Percentiles rank a stretch among this genome's conserved stretches.
Conservation (phyloP, 2,329 filamentous ascomycete species). For the Pestalotiopsis sp. region DNA sequence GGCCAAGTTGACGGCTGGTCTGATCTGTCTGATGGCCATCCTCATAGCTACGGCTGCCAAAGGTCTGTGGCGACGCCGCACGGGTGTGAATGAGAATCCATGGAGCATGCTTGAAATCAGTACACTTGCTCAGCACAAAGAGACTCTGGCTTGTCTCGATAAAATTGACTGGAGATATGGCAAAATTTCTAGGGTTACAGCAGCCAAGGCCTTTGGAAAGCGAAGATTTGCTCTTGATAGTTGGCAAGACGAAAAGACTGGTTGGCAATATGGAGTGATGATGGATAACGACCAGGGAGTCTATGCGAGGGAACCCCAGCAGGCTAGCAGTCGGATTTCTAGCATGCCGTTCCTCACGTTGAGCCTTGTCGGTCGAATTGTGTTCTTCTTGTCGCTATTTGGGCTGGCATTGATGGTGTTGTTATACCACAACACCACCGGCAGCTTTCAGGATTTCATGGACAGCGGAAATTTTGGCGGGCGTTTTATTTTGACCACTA, state of each 20-base stretch:
- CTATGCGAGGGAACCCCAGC: not conserved
- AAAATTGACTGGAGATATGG: slow-evolving; percentile 9
- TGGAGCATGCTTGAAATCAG: slow-evolving; percentile 40
- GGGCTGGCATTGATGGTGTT: slow-evolving; percentile 24
- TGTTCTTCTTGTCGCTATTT: slow-evolving; percentile 24
- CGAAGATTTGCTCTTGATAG: slow-evolving; percentile 19
- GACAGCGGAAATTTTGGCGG: slow-evolving; percentile 32
- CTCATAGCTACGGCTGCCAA: slow-evolving; percentile 28
- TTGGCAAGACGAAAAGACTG: slow-evolving; percentile 20
- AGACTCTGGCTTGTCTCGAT: slow-evolving; percentile 24
- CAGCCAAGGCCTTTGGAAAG: slow-evolving; percentile 24
- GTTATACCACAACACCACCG: slow-evolving; percentile 28
- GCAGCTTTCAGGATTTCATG: slow-evolving; percentile 25
- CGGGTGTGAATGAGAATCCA: slow-evolving; percentile 37
- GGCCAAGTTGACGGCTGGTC: slow-evolving; percentile 30
- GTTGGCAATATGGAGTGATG: slow-evolving; percentile 23
- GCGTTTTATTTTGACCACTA: slow-evolving; percentile 34
- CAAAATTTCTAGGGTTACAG: slow-evolving; percentile 19
- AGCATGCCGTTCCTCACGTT: slow-evolving; percentile 29
- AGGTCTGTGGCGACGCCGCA: slow-evolving; percentile 33
- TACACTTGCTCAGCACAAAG: slow-evolving; percentile 30
- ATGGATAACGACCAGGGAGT: slow-evolving; percentile 18
- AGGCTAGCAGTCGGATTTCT: slow-evolving; percentile 5
- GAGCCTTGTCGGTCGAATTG: slow-evolving; percentile 22
- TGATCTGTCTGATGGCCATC: slow-evolving; percentile 32